Conservation (phyloP, 371 early-diverging fungal genomes). For the Mucor lusitanicus region DNA sequence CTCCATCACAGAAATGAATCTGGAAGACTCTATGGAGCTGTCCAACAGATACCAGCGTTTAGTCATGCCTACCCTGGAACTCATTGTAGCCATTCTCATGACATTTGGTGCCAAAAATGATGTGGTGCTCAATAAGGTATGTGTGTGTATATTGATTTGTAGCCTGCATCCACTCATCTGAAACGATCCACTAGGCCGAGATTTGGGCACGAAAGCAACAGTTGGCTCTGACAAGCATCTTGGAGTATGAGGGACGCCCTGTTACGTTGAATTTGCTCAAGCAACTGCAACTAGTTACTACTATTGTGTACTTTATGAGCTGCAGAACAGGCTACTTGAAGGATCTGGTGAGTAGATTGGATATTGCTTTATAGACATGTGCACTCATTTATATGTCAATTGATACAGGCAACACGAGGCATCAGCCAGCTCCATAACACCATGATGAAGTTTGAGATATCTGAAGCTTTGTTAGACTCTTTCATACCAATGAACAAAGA, state of each 20-base stretch:
- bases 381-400: neutral
- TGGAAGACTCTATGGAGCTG: constrained; percentile 4
- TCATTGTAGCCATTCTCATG: constrained; percentile 62
- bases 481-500: neutral
- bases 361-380: neutral
- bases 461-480: neutral
- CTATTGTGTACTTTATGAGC: constrained; percentile 33
- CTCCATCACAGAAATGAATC: neutral
- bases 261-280: constrained; percentile 45
- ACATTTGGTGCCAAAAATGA: constrained; percentile 53
- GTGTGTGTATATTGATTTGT: neutral
- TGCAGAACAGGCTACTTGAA: constrained; percentile 37
- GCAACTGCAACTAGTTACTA: constrained; percentile 46
- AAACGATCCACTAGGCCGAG: constrained; percentile 38
- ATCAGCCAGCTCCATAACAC: constrained; percentile 51
- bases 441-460: constrained; percentile 20
- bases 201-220: constrained; percentile 66
- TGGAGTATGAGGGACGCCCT: constrained; percentile 47
- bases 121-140: constrained; percentile 49
- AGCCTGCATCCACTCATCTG: neutral
- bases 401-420: constrained; percentile 21
- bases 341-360: constrained; percentile 32
- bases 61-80: constrained; percentile 60
- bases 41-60: constrained; percentile 63
- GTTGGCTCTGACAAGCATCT: constrained; percentile 56